These are phyloP conservation scores for Tricholoma sp. DNA, from an alignment of 768 basidiomycete genomes.

Conservation along the genomic window DNA sequence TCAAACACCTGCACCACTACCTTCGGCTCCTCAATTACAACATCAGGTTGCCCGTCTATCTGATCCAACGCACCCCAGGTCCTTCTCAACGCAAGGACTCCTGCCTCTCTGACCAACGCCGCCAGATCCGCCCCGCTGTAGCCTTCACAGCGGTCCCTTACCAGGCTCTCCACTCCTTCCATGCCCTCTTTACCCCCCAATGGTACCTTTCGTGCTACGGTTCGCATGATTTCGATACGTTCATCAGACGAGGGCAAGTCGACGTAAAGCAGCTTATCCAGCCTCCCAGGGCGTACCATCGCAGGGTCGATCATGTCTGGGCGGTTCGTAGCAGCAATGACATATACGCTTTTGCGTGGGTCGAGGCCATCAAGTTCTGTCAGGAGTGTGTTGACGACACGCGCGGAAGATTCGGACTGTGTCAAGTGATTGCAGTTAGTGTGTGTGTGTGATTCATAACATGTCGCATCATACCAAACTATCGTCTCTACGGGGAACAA, in stretches of 20 bases:
- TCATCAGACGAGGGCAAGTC: slow-evolving; percentile 74
- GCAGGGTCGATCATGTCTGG: slow-evolving; percentile 98
- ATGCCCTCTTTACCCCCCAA: slow-evolving; percentile 33
- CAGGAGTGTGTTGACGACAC: slow-evolving; percentile 90
- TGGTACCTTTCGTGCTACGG: slow-evolving; percentile 68
- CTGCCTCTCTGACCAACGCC: slow-evolving; percentile 83
- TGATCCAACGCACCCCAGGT: slow-evolving; percentile 63
- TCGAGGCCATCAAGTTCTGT: slow-evolving; percentile 94
- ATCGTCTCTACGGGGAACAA: slow-evolving; percentile 89
- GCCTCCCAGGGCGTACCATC: slow-evolving; percentile 93
- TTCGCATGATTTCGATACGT: slow-evolving; percentile 79
- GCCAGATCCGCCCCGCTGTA: slow-evolving; percentile 93
- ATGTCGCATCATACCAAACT: slow-evolving; percentile 55
- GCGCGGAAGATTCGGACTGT: slow-evolving; percentile 88
- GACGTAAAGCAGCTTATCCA: slow-evolving; percentile 92
- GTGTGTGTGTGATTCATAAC: neutral
- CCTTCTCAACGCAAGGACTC: slow-evolving; percentile 73
- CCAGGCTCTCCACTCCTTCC: slow-evolving; percentile 38
- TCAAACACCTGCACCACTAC: slow-evolving; percentile 58
- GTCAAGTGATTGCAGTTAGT: slow-evolving; percentile 2
- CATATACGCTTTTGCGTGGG: slow-evolving; percentile 80
- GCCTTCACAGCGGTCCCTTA: slow-evolving; percentile 67
- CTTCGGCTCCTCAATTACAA: slow-evolving; percentile 15
- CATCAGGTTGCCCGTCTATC: slow-evolving; percentile 37
- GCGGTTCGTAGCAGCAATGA: slow-evolving; percentile 91